A percentile compares a stretch with the other conserved stretches of the same genome.
Evolutionary conservation across 2,329 filamentous ascomycete genomes (phyloP).

Genomic region (Fusarium tupiense): DNA sequence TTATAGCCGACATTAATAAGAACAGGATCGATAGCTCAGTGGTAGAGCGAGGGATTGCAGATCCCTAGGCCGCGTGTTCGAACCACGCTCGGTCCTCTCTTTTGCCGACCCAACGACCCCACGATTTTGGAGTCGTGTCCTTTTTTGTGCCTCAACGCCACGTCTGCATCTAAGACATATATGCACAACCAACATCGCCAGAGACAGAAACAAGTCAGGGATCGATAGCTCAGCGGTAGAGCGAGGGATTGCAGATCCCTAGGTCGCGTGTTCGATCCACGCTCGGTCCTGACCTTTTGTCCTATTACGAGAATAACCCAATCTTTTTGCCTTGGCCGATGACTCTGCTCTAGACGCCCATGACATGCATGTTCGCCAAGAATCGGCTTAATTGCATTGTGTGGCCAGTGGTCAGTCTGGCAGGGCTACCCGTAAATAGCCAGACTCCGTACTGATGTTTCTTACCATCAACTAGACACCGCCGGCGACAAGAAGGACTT

Average conservation of each 20-base stretch:
- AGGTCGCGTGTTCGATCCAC: slow-evolving; percentile 39
- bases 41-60: slow-evolving; percentile 39
- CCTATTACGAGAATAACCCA: background rate
- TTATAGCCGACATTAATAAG: rapidly evolving
- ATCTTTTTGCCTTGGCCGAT: background rate
- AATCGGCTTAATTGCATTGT: background rate
- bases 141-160: slow-evolving; percentile 26
- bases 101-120: background rate
- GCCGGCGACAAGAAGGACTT: background rate
- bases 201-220: background rate
- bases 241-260: slow-evolving; percentile 37
- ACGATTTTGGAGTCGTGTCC: background rate
- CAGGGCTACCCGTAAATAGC: no score
- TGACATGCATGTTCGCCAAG: no score
- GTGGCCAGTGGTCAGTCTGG: background rate
- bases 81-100: slow-evolving; percentile 36
- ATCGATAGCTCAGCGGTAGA: slow-evolving; percentile 39
- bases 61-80: slow-evolving; percentile 38
- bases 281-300: slow-evolving; percentile 32
- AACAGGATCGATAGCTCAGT: slow-evolving; percentile 36
- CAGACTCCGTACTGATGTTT: background rate
- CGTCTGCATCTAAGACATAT: background rate
- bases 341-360: no score
- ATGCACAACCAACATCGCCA: background rate
- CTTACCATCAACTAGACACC: no score